Base-by-base conservation (phyloP, 441 rosid species). In the Erodium trifolium region DNA sequence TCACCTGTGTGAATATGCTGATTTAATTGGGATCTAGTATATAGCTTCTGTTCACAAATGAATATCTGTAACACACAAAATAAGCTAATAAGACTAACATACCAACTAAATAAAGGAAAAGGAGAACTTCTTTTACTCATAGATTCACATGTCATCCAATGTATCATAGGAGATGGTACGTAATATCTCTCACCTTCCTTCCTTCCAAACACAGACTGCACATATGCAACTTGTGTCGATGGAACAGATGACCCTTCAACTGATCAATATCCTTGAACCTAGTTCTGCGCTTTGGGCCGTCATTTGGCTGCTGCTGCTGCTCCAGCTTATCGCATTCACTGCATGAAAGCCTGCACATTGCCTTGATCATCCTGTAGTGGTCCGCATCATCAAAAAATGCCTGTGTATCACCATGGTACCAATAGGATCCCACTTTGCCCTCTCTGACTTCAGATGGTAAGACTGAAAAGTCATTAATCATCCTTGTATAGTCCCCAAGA, bases 281-380 rank as follows among this genome's bases (percentile, higher is more conserved):
- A 7, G 41, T 78, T 0, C 87, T 83, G 29, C 84, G 84, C 76
- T 80, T 92, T 43, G 82, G 51, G 59, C 84, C 94, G 75, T 86
- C 96, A 71, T 64, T 80, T 13, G 82, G 62, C 64, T 84, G 87
- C 27, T 23, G 27, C 57, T 84, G 62, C 19, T 55, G 91, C 69
- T 91, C 97, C 72, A 77, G 34, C 53, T 82, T 86, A 75, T 94
- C 99, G 72, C 98, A 94, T 12, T 77, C 86, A 73, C 85, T 85
- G 57, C 97, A 94, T 0, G 98, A 90, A 67, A 94, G 88, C 77
- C 88, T 89, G 73, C 99, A 94, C 99, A 88, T 94, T 7, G 96
- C 98, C 82, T 90, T 94, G 75, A 94, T 83, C 98, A 90, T 87
- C 83, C 80, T 88, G 79, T 94, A 94, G 49, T 94, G 97, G 71